These are phyloP conservation scores for Verticillium longisporum DNA, from an alignment of 2,329 filamentous ascomycete species.

Conservation along the genomic window DNA sequence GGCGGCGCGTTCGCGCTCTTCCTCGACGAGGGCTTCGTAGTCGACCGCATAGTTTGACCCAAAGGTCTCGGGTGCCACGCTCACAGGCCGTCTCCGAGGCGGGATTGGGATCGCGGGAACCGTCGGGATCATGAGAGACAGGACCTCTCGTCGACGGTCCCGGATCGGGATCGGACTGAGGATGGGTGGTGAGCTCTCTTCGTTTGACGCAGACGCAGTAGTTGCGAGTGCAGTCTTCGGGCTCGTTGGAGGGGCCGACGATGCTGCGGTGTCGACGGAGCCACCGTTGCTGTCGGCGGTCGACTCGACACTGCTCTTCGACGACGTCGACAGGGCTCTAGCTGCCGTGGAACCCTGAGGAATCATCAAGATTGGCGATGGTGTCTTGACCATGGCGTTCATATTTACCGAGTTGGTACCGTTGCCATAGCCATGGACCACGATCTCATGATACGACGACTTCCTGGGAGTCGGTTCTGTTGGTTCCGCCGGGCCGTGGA, in stretches of 20 bases:
- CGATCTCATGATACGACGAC: constrained; percentile 40
- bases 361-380: background rate
- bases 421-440: constrained; percentile 48
- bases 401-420: constrained; percentile 34
- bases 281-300: constrained; percentile 20
- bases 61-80: constrained; percentile 14
- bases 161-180: constrained; percentile 15
- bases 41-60: constrained; percentile 16
- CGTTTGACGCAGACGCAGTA: constrained; percentile 5
- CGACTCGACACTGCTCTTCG: constrained; percentile 12
- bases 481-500: background rate
- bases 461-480: constrained; percentile 3
- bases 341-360: background rate
- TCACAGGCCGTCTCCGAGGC: constrained; percentile 15
- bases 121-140: constrained; percentile 13
- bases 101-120: background rate
- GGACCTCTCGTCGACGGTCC: constrained; percentile 19
- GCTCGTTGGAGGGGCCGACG: constrained; percentile 17
- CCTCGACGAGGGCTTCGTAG: constrained; percentile 16
- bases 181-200: background rate
- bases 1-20: constrained; percentile 8
- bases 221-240: constrained; percentile 10
- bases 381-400: constrained; percentile 1
- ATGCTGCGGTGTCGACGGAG: constrained; percentile 15
- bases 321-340: constrained; percentile 6